Conservation (phyloP, 805 yeast genomes). For the Yarrowia bubula region DNA sequence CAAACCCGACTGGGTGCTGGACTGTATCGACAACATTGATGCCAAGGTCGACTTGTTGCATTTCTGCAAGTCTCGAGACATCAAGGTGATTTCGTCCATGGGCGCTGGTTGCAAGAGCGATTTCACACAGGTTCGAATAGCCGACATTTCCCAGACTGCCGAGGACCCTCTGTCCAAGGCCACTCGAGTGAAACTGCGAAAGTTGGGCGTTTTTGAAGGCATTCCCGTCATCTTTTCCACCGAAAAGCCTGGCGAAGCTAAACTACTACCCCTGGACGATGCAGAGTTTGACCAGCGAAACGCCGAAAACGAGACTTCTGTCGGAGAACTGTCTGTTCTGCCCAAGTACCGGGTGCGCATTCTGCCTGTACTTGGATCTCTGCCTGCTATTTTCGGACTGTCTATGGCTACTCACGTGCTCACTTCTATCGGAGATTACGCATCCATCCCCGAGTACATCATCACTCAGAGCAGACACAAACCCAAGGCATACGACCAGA, state of each 20-base stretch:
- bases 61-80: conserved; percentile 57
- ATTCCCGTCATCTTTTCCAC: conserved; percentile 89
- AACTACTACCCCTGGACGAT: conserved; percentile 78
- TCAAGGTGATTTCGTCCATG: conserved; percentile 84
- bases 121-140: conserved; percentile 84
- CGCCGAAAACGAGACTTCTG: conserved; percentile 37
- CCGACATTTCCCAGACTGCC: conserved; percentile 83
- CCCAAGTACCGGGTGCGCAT: conserved; percentile 91
- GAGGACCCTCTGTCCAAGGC: conserved; percentile 92
- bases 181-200: conserved; percentile 79
- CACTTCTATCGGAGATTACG: conserved; percentile 75
- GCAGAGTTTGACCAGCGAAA: conserved; percentile 76
- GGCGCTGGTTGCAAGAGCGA: conserved; percentile 98
- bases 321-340: conserved; percentile 81
- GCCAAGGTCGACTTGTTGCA: conserved; percentile 90
- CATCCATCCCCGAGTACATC: conserved; percentile 40
- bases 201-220: conserved; percentile 69
- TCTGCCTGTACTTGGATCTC: conserved; percentile 91
- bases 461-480: conserved; percentile 65
- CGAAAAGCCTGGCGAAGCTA: conserved; percentile 96
- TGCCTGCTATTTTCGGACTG: conserved; percentile 96
- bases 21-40: conserved; percentile 94
- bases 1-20: conserved; percentile 77
- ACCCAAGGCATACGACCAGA: conserved; percentile 77
- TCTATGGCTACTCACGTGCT: conserved; percentile 82